phyloP scores from a whole-genome alignment of 768 basidiomycete species.

The Pleurotus giganteus region DNA sequence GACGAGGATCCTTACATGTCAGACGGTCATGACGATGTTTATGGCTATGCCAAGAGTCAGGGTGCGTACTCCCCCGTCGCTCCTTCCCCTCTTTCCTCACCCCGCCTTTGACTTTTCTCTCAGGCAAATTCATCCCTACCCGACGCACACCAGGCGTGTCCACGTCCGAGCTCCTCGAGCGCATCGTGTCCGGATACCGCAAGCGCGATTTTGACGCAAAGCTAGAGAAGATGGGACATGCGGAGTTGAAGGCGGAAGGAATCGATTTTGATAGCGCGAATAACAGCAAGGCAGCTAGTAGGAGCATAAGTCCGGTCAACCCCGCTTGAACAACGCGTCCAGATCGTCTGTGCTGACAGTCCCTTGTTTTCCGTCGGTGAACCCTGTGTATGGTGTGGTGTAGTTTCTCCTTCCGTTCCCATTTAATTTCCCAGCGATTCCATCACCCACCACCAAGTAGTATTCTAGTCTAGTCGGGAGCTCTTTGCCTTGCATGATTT shows the following conservation, averaged over 20 bases:
- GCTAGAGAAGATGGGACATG: slow-evolving; percentile 82
- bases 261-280: slow-evolving; percentile 45
- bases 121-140: slow-evolving; percentile 94
- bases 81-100: neutral
- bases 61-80: slow-evolving; percentile 44
- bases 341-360: too few relatives aligned
- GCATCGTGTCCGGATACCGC: slow-evolving; percentile 87
- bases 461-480: too few relatives aligned
- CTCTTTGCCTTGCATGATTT: too few relatives aligned
- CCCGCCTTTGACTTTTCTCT: neutral
- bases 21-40: slow-evolving; percentile 84
- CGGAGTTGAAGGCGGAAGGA: slow-evolving; percentile 67
- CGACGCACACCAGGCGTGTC: slow-evolving; percentile 93
- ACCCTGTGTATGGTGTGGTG: too few relatives aligned
- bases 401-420: too few relatives aligned
- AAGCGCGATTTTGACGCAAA: slow-evolving; percentile 86
- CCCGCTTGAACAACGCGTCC: neutral
- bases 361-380: too few relatives aligned
- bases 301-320: slow-evolving; percentile 22
- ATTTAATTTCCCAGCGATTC: too few relatives aligned
- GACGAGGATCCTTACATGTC: slow-evolving; percentile 88
- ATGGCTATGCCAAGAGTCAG: slow-evolving; percentile 72
- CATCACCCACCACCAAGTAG: too few relatives aligned
- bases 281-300: slow-evolving; percentile 31
- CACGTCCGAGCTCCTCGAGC: slow-evolving; percentile 88